Evolutionary conservation across 148 eudicot genomes (phyloP).

Genomic region (Spergularia bocconei): DNA sequence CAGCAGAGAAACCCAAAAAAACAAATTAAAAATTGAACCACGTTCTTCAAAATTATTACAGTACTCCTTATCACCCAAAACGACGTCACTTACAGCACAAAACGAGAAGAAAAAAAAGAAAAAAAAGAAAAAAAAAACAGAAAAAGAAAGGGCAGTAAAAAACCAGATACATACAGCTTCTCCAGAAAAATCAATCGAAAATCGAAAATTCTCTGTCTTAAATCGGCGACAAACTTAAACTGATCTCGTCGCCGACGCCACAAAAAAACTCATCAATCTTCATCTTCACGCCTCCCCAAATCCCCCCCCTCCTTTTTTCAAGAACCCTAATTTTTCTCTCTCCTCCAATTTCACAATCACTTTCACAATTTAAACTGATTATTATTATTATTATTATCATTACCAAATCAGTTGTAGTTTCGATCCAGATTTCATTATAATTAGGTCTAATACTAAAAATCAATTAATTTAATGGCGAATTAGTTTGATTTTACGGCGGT

Average conservation of each 20-base stretch:
- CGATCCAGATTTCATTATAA: neutral
- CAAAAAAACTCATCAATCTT: conserved; percentile 10
- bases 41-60: neutral
- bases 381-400: neutral
- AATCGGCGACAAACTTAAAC: conserved; percentile 25
- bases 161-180: too few relatives aligned
- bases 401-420: neutral
- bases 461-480: neutral
- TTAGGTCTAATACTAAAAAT: too few relatives aligned
- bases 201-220: conserved; percentile 17
- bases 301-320: neutral
- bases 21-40: neutral
- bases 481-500: neutral
- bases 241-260: conserved; percentile 26
- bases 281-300: conserved; percentile 4
- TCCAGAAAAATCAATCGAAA: neutral
- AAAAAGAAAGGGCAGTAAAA: neutral
- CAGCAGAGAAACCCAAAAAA: too few relatives aligned
- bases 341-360: neutral
- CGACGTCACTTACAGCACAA: neutral
- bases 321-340: conserved; percentile 22
- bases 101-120: neutral
- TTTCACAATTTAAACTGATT: neutral
- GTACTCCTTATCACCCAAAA: neutral
- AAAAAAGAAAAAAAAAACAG: neutral